A percentile compares a stretch with the other conserved stretches of the same genome.
Conservation (phyloP, 2,329 filamentous ascomycete species). For the Stagonosporopsis tanaceti region DNA sequence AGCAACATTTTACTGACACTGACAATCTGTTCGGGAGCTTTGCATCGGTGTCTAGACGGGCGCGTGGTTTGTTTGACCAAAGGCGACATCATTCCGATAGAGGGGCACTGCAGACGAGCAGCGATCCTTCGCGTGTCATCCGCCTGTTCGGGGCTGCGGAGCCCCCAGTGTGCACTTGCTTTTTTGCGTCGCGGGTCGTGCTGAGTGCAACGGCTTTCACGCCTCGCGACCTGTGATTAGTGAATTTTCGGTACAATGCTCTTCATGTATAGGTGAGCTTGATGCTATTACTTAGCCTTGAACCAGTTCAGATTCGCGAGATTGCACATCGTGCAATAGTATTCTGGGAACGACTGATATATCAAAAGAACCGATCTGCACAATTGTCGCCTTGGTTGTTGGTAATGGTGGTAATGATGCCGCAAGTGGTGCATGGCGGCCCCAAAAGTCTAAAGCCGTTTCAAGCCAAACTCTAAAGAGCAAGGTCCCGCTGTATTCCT, state of each 20-base stretch:
- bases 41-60: neutral
- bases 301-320: neutral
- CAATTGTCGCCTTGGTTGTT: neutral
- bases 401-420: neutral
- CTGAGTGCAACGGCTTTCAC: neutral
- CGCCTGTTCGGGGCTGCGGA: neutral
- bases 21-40: neutral
- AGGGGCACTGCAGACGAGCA: neutral
- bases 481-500: conserved; percentile 7
- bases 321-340: neutral
- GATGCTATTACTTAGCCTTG: neutral
- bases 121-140: neutral
- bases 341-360: neutral
- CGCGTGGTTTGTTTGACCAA: neutral
- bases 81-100: neutral
- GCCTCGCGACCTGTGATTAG: neutral
- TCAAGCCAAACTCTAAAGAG: conserved; percentile 1
- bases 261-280: neutral
- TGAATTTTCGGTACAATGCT: neutral
- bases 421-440: neutral
- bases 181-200: conserved; percentile 5
- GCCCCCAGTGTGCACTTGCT: conserved; percentile 3
- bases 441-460: conserved; percentile 3
- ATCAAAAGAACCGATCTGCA: neutral
- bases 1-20: neutral